Evolutionary conservation across 2,329 filamentous ascomycete genomes (phyloP), one percentile per base, ranked within the genome.

Genomic region (Aureobasidium lini): DNA sequence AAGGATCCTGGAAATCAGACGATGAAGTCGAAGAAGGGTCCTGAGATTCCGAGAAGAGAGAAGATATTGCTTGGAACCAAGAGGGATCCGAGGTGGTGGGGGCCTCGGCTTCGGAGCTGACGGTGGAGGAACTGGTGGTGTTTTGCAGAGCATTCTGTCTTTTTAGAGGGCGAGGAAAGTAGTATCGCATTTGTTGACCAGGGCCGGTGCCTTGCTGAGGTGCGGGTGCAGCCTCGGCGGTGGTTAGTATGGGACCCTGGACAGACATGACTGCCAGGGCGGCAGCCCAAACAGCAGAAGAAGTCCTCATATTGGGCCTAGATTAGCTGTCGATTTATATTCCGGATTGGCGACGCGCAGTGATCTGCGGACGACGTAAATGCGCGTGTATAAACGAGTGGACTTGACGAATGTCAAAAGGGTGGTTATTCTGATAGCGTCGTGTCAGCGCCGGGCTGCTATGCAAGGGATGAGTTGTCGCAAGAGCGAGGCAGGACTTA

Each of bases 171-270:
- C 74, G 72, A n/a, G 76, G 75, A 62, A 77, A 77, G 68, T 78
- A 78, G 71, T 78, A 78, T 64, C 71, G 70, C 28, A 76, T 76
- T 60, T 66, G 70, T 61, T 67, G 65, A 44, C 56, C 62, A 65
- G 60, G 71, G 70, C 63, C 70, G n/a, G 37, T 32, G 13, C 39
- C 57, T 63, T 64, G 70, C 69, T 61, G 71, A 68, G 62, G 67
- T 65, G 77, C 77, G 61, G 77, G 77, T 69, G 77, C 76, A 61
- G 77, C 76, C 66, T 79, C 76, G 57, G 77, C 77, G 44, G 71
- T 75, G 31, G 76, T 76, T 64, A 77, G 70, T 46, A 73, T 65
- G 6, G 75, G 72, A 57, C 74, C 74, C 61, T 67, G 64, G 62
- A 72, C 65, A 62, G 76, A 77, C 67, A 78, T 69, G 64, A 78